These are phyloP conservation scores for Cicer yamashitae DNA, from an alignment of 306 rosid species.

Conservation along the genomic window DNA sequence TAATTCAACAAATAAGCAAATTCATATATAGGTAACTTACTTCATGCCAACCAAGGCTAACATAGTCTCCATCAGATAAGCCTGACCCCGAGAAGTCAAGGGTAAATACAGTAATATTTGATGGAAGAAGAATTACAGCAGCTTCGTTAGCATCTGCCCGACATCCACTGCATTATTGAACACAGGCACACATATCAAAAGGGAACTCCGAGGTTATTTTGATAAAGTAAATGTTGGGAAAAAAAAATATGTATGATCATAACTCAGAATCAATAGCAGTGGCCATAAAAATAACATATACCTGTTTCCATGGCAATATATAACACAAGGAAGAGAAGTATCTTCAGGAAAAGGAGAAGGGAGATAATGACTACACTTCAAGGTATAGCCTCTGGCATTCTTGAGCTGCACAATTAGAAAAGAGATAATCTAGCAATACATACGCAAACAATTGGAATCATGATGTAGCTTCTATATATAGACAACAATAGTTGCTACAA, in stretches of 20 bases:
- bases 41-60: constrained; percentile 99
- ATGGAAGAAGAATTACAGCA: constrained; percentile 94
- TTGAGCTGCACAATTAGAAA: constrained; percentile 69
- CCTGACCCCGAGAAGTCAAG: constrained; percentile 99
- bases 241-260: constrained; percentile 20
- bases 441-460: constrained; percentile 37
- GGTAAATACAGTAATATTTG: constrained; percentile 91
- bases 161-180: constrained; percentile 87
- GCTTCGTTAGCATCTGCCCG: constrained; percentile 99
- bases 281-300: constrained; percentile 36
- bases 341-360: constrained; percentile 88
- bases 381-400: constrained; percentile 77
- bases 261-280: constrained; percentile 34
- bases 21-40: constrained; percentile 54
- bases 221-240: background rate
- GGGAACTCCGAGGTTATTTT: constrained; percentile 22
- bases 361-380: constrained; percentile 90
- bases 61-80: constrained; percentile 93
- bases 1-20: constrained; percentile 25
- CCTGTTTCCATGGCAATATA: constrained; percentile 99
- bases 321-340: constrained; percentile 89
- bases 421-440: constrained; percentile 43
- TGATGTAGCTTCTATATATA: constrained; percentile 36
- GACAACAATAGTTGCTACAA: constrained; percentile 38
- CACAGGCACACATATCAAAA: constrained; percentile 33